Evolutionary conservation across 306 rosid species (phyloP).

Genomic region (Cyamopsis tetragonoloba): DNA sequence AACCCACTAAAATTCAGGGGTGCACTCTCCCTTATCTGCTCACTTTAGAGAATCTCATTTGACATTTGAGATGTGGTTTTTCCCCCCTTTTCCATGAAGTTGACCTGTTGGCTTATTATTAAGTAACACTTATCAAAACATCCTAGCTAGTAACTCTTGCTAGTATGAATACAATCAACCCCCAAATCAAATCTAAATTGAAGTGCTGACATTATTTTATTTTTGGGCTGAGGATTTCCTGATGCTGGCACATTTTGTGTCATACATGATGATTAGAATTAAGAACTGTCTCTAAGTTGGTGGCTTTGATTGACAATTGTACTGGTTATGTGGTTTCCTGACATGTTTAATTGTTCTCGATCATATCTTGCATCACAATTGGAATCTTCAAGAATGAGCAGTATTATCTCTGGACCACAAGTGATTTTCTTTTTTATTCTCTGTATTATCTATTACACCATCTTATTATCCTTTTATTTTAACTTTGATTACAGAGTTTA

Average conservation of each 20-base stretch:
- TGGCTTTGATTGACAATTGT: constrained; percentile 6
- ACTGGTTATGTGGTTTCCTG: not conserved
- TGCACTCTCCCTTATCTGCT: not conserved
- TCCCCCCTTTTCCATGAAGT: not conserved
- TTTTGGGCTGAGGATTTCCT: not conserved
- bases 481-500: constrained; percentile 50
- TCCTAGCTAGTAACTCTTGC: not conserved
- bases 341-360: not conserved
- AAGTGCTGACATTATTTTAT: not conserved
- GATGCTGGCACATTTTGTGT: not conserved
- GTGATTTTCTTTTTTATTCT: constrained; percentile 1
- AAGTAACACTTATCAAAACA: not conserved
- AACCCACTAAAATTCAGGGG: not conserved
- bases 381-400: constrained; percentile 13
- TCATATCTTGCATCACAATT: not conserved
- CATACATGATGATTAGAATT: not conserved
- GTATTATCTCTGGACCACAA: constrained; percentile 3
- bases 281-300: not conserved
- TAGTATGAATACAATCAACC: not conserved
- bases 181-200: not conserved
- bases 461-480: not conserved
- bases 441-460: not conserved
- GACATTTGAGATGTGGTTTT: not conserved
- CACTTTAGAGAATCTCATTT: not conserved
- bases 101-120: not conserved